These are phyloP conservation scores for Zygotorulaspora chibaensis DNA, from an alignment of 805 yeast species.

Conservation along the genomic window DNA sequence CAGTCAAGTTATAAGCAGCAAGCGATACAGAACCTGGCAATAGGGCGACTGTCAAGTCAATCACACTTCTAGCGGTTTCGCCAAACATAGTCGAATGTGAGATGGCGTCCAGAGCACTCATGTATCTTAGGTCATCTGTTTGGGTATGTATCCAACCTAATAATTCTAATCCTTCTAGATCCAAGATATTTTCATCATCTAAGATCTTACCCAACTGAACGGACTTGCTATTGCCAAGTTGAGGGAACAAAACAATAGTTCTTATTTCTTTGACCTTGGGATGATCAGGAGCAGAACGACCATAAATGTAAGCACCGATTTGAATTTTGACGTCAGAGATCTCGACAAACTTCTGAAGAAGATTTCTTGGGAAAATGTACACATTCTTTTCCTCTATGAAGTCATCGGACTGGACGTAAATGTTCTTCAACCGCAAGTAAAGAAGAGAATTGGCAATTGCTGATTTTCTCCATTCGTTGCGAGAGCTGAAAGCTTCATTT, in stretches of 20 bases:
- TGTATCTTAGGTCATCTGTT: slow-evolving; percentile 54
- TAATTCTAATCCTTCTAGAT: slow-evolving; percentile 59
- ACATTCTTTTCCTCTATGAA: slow-evolving; percentile 56
- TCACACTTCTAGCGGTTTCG: slow-evolving; percentile 37
- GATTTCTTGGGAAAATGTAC: slow-evolving; percentile 76
- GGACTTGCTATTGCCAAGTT: slow-evolving; percentile 65
- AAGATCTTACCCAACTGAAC: slow-evolving; percentile 53
- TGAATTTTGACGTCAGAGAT: slow-evolving; percentile 78
- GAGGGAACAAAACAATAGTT: slow-evolving; percentile 79
- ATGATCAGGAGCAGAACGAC: slow-evolving; percentile 71
- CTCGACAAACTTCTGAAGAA: slow-evolving; percentile 70
- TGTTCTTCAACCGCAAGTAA: slow-evolving; percentile 68
- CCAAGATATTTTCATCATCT: slow-evolving; percentile 26
- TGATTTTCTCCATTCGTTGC: slow-evolving; percentile 84
- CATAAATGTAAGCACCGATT: slow-evolving; percentile 77
- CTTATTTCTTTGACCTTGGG: slow-evolving; percentile 70
- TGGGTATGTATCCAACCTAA: slow-evolving; percentile 96
- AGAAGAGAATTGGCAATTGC: slow-evolving; percentile 76
- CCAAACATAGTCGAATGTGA: slow-evolving; percentile 44
- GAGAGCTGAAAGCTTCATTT: slow-evolving; percentile 75
- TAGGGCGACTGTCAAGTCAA: slow-evolving; percentile 63
- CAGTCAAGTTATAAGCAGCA: slow-evolving; percentile 55
- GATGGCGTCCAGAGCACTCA: slow-evolving; percentile 69
- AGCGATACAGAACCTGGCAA: slow-evolving; percentile 83
- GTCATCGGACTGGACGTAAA: slow-evolving; percentile 67